Conservation (phyloP, 768 basidiomycete genomes). For the Artomyces pyxidatus region DNA sequence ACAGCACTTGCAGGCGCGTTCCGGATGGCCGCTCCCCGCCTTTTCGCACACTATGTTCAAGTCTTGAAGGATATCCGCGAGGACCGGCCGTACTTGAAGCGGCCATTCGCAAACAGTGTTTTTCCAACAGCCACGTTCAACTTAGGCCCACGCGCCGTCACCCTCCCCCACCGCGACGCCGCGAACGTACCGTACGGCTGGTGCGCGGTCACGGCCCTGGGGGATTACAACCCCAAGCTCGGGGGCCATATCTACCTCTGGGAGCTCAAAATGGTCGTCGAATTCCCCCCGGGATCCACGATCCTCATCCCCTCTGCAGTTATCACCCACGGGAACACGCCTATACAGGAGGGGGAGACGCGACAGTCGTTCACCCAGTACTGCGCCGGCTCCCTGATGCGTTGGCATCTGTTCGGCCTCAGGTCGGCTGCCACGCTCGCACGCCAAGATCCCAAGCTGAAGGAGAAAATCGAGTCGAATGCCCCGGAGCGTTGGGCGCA, state of each 20-base stretch:
- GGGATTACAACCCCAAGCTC: constrained; percentile 7
- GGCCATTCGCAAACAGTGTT: constrained; percentile 10
- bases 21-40: too few species aligned
- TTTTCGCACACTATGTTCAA: too few species aligned
- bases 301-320: constrained; percentile 17
- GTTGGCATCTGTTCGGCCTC: constrained; percentile 1
- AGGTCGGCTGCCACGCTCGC: not conserved
- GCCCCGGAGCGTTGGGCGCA: not conserved
- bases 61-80: not conserved
- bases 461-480: not conserved
- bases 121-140: constrained; percentile 15
- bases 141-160: constrained; percentile 5
- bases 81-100: not conserved
- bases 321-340: constrained; percentile 14
- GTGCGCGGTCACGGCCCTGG: constrained; percentile 13
- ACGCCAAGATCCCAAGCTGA: not conserved
- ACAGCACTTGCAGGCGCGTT: too few species aligned
- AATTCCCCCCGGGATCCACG: constrained; percentile 15
- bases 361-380: constrained; percentile 3
- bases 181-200: constrained; percentile 3
- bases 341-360: not conserved
- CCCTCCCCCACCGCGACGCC: constrained; percentile 6
- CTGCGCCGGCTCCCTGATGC: not conserved
- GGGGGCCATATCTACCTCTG: constrained; percentile 18
- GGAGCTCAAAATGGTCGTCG: constrained; percentile 13